Conservation (phyloP, 495 filamentous ascomycete species). For the Neurospora terricola region DNA sequence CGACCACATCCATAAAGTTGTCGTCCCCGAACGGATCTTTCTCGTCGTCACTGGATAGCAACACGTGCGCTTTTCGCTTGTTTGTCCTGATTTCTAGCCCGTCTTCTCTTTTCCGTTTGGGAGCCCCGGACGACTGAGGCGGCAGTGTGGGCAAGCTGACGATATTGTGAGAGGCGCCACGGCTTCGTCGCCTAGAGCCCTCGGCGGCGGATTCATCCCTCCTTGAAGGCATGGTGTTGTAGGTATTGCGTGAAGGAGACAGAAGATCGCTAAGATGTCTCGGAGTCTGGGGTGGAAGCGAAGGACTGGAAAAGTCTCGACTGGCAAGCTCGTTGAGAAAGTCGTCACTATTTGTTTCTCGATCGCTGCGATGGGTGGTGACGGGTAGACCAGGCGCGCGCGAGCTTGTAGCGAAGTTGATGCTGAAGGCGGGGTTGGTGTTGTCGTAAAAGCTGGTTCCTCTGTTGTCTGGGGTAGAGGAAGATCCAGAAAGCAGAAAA, state of each 20-base stretch:
- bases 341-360: constrained; percentile 22
- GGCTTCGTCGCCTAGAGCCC: not conserved
- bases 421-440: not conserved
- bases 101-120: not conserved
- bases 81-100: not conserved
- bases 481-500: not conserved
- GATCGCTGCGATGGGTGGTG: not conserved
- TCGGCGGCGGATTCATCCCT: not conserved
- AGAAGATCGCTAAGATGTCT: not conserved
- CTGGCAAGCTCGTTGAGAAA: constrained; percentile 17
- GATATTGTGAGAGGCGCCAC: not conserved
- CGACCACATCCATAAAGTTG: constrained; percentile 24
- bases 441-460: not conserved
- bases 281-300: constrained; percentile 10
- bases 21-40: constrained; percentile 19
- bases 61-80: constrained; percentile 6
- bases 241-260: not conserved
- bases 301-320: constrained; percentile 30
- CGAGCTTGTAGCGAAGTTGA: not conserved
- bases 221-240: not conserved
- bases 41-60: constrained; percentile 15
- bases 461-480: not conserved
- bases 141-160: not conserved
- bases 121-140: not conserved
- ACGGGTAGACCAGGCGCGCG: not conserved